A percentile compares a stretch with the other conserved stretches of the same genome.
phyloP scores from a whole-genome alignment of 2,329 filamentous ascomycete species.

The Septoria petroselini region DNA sequence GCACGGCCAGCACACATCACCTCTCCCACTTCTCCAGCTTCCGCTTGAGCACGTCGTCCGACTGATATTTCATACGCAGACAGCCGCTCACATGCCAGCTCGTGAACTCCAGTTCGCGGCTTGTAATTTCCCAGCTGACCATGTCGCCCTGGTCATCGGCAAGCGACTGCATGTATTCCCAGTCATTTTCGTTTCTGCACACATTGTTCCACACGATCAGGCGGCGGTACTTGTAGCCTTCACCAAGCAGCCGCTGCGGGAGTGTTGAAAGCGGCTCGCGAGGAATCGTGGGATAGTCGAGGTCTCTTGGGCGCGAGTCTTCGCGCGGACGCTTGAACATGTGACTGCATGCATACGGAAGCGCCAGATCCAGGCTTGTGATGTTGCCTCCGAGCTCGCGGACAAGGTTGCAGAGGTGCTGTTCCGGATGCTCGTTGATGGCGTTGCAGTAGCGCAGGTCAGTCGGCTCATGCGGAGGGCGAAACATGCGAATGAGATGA shows the following conservation, averaged over 20 bases:
- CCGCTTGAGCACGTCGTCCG: conserved; percentile 18
- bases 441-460: conserved; percentile 4
- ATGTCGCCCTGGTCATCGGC: conserved; percentile 15
- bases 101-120: conserved; percentile 1
- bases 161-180: conserved; percentile 20
- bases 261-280: conserved; percentile 20
- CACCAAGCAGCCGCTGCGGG: conserved; percentile 16
- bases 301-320: conserved; percentile 1
- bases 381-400: conserved; percentile 21
- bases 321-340: conserved; percentile 18
- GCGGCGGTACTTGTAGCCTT: conserved; percentile 24
- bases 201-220: conserved; percentile 23
- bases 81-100: conserved; percentile 26
- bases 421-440: conserved; percentile 21
- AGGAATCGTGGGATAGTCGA: conserved; percentile 13
- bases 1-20: not conserved
- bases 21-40: conserved; percentile 1
- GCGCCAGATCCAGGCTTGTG: conserved; percentile 25
- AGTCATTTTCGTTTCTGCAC: conserved; percentile 18
- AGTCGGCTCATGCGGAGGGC: not conserved
- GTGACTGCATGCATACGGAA: conserved; percentile 25
- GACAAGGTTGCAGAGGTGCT: conserved; percentile 28
- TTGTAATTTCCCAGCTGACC: conserved; percentile 25
- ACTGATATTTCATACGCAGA: conserved; percentile 15
- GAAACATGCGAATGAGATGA: conserved; percentile 13